Evolutionary conservation across 192 early-diverging fungal species (phyloP).

Genomic region (Podila verticillata): DNA sequence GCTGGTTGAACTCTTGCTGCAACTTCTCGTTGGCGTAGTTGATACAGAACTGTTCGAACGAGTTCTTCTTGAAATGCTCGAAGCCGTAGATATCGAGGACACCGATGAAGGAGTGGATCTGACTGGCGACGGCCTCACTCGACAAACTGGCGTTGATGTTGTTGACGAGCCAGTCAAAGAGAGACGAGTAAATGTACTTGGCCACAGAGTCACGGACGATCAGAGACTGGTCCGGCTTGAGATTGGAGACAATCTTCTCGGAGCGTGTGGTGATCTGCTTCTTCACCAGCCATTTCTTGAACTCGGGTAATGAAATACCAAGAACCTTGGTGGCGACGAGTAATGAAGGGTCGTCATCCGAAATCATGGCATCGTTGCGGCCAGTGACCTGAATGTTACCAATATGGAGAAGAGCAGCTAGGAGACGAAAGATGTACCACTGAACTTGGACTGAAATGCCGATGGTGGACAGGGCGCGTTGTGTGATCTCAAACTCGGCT

Average conservation of each 20-base stretch:
- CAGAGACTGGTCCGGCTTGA: constrained; percentile 77
- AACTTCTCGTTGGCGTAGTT: constrained; percentile 98
- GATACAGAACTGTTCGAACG: constrained; percentile 99
- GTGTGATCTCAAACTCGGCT: constrained; percentile 90
- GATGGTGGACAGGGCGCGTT: constrained; percentile 84
- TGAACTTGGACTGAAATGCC: constrained; percentile 86
- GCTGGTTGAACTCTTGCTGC: constrained; percentile 98
- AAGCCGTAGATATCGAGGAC: constrained; percentile 99
- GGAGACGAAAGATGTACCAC: constrained; percentile 90
- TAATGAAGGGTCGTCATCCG: constrained; percentile 84
- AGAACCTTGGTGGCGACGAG: constrained; percentile 74
- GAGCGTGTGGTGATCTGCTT: constrained; percentile 90
- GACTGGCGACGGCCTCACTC: constrained; percentile 56
- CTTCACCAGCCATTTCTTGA: constrained; percentile 95
- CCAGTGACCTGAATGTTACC: constrained; percentile 93
- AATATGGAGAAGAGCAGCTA: constrained; percentile 93
- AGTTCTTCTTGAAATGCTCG: constrained; percentile 99
- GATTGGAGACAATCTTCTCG: constrained; percentile 90
- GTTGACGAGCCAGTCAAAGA: constrained; percentile 97
- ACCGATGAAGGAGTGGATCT: constrained; percentile 84
- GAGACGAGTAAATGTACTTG: constrained; percentile 94
- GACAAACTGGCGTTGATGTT: constrained; percentile 89
- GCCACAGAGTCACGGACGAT: constrained; percentile 93
- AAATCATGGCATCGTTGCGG: constrained; percentile 73
- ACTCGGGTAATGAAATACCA: constrained; percentile 79